A percentile compares a stretch with the other conserved stretches of the same genome.
These are phyloP conservation scores for Globisporangium lucens DNA, from an alignment of 352 stramenopile species.

Conservation along the genomic window DNA sequence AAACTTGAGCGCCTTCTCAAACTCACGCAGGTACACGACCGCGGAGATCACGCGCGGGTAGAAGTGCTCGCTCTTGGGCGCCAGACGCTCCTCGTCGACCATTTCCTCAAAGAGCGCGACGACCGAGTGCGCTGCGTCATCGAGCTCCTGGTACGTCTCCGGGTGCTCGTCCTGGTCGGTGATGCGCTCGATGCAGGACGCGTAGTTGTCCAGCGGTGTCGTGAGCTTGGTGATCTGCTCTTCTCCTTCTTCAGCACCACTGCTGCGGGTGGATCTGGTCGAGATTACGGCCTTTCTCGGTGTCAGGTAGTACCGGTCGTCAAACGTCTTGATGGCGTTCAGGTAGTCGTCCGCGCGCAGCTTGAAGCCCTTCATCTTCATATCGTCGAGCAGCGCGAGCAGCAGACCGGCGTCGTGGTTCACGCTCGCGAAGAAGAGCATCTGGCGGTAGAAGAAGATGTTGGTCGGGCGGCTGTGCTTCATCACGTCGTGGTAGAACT, in stretches of 20 bases:
- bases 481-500: constrained; percentile 43
- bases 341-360: constrained; percentile 51
- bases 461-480: constrained; percentile 41
- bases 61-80: constrained; percentile 25
- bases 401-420: constrained; percentile 31
- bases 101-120: constrained; percentile 64
- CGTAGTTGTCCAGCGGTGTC: constrained; percentile 41
- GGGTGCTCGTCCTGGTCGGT: constrained; percentile 38
- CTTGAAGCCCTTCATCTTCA: constrained; percentile 70
- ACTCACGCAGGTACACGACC: constrained; percentile 49
- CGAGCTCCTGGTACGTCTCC: constrained; percentile 36
- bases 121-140: constrained; percentile 31
- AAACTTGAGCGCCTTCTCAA: constrained; percentile 37
- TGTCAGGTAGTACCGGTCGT: constrained; percentile 41
- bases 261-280: constrained; percentile 10
- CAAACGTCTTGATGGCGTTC: constrained; percentile 44
- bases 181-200: constrained; percentile 40
- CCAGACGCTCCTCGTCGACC: constrained; percentile 44
- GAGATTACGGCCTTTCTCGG: not conserved
- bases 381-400: constrained; percentile 44
- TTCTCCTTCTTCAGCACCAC: constrained; percentile 7
- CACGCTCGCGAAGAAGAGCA: constrained; percentile 42
- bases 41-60: constrained; percentile 56
- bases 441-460: constrained; percentile 60
- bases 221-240: constrained; percentile 13